Evolutionary conservation across 192 early-diverging fungal species (phyloP), one percentile per base, ranked within the genome.

Genomic region (Dimargaris verticillata): DNA sequence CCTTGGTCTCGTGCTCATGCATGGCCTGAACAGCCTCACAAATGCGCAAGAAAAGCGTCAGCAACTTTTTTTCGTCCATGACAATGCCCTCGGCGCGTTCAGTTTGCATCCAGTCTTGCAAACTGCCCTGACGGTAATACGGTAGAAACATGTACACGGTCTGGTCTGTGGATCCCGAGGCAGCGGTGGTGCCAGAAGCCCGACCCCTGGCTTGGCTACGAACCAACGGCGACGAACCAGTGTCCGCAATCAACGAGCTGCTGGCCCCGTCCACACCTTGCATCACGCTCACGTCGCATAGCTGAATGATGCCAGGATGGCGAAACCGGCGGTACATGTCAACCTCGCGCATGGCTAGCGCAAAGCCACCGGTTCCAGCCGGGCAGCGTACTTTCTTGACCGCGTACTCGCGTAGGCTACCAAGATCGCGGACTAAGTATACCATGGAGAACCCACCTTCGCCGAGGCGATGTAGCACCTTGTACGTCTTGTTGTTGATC

Each of bases 371-470:
- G 6, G 74, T 81, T 0, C 77, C 82, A 25, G 72, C 66, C 3
- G 78, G 73, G 65, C 84, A 86, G 44, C 77, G 60, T 44, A 88
- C 82, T 64, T 81, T 83, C 44, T 88, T 88, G 44, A 85, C 43
- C 6, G 86, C 86, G 63, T 71, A 80, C 20, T 77, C 66, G 42
- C 66, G 64, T 0, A 66, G 66, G 7, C 66, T 73, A 3, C 67
- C 72, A 5, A 64, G 61, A 51, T 83, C 80, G 54, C 82, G 70
- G 14, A 79, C 79, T 4, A 88, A 68, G 47, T 80, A 76, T 7
- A 88, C 86, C 57, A 76, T 76, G 42, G 83, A 81, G 69, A 86
- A 88, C 10, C 83, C 86, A 58, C 86, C 86, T 73, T 84, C 83
- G 29, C 86, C 86, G 25, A 88, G 68, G 9, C 79, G 65, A 42